These are phyloP conservation scores for Arabidopsis lyrata DNA, from an alignment of 441 rosid species.

Conservation along the genomic window DNA sequence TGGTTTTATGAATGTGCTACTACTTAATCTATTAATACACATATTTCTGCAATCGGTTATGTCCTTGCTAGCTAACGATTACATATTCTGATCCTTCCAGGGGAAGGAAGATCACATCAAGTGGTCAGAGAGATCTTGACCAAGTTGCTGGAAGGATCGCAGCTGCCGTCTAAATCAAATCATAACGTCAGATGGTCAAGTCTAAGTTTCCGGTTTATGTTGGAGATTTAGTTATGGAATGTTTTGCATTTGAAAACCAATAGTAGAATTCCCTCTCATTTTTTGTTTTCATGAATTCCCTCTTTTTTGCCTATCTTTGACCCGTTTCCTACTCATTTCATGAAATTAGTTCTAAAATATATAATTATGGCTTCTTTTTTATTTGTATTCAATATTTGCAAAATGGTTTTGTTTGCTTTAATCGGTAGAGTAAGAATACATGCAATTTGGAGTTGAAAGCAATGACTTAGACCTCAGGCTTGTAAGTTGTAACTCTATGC, in stretches of 20 bases:
- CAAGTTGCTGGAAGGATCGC: constrained; percentile 49
- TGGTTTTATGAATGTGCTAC: background rate
- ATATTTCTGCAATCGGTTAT: background rate
- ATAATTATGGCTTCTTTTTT: background rate
- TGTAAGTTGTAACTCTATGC: no score
- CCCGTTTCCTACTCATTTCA: background rate
- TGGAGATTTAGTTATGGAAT: constrained; percentile 30
- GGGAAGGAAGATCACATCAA: constrained; percentile 50
- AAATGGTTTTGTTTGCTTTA: background rate
- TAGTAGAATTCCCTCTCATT: constrained; percentile 26
- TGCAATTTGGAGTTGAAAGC: background rate
- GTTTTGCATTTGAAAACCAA: constrained; percentile 33
- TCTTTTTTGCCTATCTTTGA: background rate
- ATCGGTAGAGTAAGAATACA: background rate
- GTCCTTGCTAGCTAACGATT: background rate
- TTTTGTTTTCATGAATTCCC: constrained; percentile 34
- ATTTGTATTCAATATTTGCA: background rate
- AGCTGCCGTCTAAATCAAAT: constrained; percentile 35
- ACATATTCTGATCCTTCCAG: constrained; percentile 15
- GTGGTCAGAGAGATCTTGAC: constrained; percentile 50
- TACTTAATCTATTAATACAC: background rate
- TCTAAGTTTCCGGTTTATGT: constrained; percentile 26
- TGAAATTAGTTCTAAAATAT: background rate
- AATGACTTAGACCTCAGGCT: background rate
- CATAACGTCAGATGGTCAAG: background rate